These are phyloP conservation scores for Gnomoniopsis sp. DNA, from an alignment of 2,329 filamentous ascomycete genomes.

Conservation along the genomic window DNA sequence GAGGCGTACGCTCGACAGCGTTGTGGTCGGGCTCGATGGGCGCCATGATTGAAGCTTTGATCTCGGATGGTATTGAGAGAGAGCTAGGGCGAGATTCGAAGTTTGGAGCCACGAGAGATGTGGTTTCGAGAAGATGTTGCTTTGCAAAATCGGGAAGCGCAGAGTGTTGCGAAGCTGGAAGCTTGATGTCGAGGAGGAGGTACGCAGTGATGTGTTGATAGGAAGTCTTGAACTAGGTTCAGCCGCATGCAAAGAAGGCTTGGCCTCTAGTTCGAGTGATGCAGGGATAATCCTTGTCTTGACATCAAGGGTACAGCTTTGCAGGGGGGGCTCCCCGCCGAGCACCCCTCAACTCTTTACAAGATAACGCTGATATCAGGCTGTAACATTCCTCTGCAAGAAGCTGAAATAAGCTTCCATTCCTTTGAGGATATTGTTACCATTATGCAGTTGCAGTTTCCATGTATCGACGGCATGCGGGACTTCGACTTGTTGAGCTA, in stretches of 20 bases:
- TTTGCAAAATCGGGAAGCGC: background rate
- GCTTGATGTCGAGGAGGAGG: background rate
- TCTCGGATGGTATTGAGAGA: too few species aligned
- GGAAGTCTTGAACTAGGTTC: background rate
- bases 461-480: too few species aligned
- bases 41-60: slow-evolving; percentile 19
- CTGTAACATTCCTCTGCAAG: too few species aligned
- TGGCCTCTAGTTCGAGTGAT: background rate
- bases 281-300: background rate
- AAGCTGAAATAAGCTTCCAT: too few species aligned
- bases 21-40: slow-evolving; percentile 25
- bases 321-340: background rate
- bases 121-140: background rate
- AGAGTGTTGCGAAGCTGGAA: background rate
- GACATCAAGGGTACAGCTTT: background rate
- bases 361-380: too few species aligned
- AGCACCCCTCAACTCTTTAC: background rate
- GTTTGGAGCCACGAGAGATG: background rate
- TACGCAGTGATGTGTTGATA: too few species aligned
- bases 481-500: too few species aligned
- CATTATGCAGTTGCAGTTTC: too few species aligned
- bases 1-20: slow-evolving; percentile 22
- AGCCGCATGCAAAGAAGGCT: background rate
- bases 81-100: too few species aligned
- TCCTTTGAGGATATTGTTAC: too few species aligned